phyloP scores from a whole-genome alignment of 2,329 filamentous ascomycete species.

The Microcera coccophila region DNA sequence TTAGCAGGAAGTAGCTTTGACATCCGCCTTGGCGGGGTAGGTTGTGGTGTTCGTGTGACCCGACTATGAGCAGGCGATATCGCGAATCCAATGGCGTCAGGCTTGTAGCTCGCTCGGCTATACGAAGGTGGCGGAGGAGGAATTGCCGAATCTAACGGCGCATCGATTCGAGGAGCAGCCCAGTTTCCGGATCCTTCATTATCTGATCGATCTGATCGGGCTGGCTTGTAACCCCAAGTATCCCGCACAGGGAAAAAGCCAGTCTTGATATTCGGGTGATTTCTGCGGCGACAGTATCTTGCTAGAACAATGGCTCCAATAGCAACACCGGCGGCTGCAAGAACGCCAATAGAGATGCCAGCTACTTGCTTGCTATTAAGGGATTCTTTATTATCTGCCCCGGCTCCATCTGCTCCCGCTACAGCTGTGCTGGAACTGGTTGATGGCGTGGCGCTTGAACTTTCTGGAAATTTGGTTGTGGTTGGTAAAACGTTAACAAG shows the following conservation, averaged over 20 bases:
- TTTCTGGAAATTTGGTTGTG: constrained; percentile 8
- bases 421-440: constrained; percentile 14
- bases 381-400: constrained; percentile 12
- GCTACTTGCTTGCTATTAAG: constrained; percentile 47
- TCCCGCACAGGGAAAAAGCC: constrained; percentile 38
- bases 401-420: constrained; percentile 10
- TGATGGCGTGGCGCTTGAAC: constrained; percentile 11
- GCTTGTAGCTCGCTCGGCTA: constrained; percentile 30
- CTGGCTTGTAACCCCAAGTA: constrained; percentile 34
- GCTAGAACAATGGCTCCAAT: constrained; percentile 46
- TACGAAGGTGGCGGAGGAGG: constrained; percentile 23
- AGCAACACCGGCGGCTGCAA: constrained; percentile 46
- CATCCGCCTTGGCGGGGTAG: constrained; percentile 29
- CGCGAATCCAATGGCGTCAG: constrained; percentile 43
- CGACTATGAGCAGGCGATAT: constrained; percentile 33
- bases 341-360: constrained; percentile 55
- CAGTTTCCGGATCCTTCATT: constrained; percentile 25
- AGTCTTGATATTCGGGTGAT: constrained; percentile 35
- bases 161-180: constrained; percentile 22
- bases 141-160: constrained; percentile 17
- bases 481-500: constrained; percentile 1
- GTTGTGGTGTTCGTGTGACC: constrained; percentile 10
- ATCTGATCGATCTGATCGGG: constrained; percentile 8
- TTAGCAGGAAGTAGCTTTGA: constrained; percentile 46
- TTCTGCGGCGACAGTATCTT: constrained; percentile 39